Base-by-base conservation (phyloP, 2,329 filamentous ascomycete species). In the Neonectria magnoliae region DNA sequence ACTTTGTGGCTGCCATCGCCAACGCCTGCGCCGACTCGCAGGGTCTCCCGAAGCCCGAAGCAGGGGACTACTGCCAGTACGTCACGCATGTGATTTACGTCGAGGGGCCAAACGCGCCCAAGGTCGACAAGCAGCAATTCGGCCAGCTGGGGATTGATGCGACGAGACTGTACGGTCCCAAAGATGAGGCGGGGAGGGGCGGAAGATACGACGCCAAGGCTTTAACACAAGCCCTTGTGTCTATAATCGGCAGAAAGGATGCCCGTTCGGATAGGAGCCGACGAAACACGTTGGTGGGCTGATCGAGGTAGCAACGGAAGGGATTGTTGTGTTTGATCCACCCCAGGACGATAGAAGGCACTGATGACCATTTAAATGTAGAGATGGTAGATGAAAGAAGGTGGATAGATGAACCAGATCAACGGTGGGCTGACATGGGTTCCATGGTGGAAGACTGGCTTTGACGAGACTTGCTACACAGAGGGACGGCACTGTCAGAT, bases 11-110 rank as follows among this genome's bases (percentile, higher is more conserved):
- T 11, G 93, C 95, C 0, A 91, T 98, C 51, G 89, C 89, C 0
- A 86, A 88, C 22, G 94, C 94, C 0, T 91, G 91, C 41, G 86
- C 88, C 36, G 87, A 93, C 70, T 93, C 90, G 57, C 83, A 88
- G 38, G 86, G 85, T 1, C 74, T 84, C 9, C 73, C 76, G 0
- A 70, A 75, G 4, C 78, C 82, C 1, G 58, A 65, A 0, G 75
- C 77, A 22, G 74, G 81, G 1, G 85, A 89, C 6, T 91, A 89
- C 72, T 83, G 79, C 27, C 82, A 81, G 3, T 97, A 96, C 73
- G 90, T 98, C 4, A 97, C 91, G 7, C 94, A 98, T 76, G 78
- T 98, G 14, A 84, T 98, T 7, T 91, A 97, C 74, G 80, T 97
- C 0, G 91, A 94, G 45, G 90, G 90, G 0, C 85, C 88, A 0